Percentiles rank a stretch among this genome's conserved stretches.
Evolutionary conservation across 1,139 yeast species (phyloP).

Genomic region (Yamadazyma diospyri): DNA sequence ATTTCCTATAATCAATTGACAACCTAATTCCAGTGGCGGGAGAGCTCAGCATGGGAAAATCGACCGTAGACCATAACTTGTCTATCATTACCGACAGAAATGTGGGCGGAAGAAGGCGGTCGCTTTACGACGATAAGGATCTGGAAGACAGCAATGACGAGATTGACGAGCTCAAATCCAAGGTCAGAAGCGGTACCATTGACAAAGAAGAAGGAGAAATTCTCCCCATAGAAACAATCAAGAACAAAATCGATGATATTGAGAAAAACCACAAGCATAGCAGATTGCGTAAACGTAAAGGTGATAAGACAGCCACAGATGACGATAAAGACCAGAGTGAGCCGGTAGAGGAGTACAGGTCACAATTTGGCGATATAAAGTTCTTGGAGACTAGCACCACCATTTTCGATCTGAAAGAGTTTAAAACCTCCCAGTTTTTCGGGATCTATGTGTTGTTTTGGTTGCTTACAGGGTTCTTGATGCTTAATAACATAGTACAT

Average conservation of each 20-base stretch:
- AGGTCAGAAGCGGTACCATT: neutral
- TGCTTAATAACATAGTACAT: slow-evolving; percentile 47
- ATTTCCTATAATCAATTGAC: too few species aligned
- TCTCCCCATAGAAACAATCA: slow-evolving; percentile 11
- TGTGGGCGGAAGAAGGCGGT: slow-evolving; percentile 17
- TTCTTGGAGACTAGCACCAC: slow-evolving; percentile 40
- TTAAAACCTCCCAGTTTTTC: slow-evolving; percentile 45
- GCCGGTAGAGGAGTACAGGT: slow-evolving; percentile 10
- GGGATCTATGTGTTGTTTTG: slow-evolving; percentile 70
- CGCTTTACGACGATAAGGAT: slow-evolving; percentile 14
- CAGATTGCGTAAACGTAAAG: slow-evolving; percentile 10
- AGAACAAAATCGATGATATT: slow-evolving; percentile 10
- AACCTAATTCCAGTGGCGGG: too few species aligned
- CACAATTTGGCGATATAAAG: slow-evolving; percentile 40
- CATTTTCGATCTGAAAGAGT: slow-evolving; percentile 45
- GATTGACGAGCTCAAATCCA: neutral
- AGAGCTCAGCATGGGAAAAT: slow-evolving; percentile 11
- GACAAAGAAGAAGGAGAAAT: neutral
- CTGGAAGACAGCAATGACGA: slow-evolving; percentile 16
- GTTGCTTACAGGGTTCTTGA: slow-evolving; percentile 57
- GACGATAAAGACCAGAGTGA: neutral
- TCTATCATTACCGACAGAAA: slow-evolving; percentile 21
- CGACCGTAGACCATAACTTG: slow-evolving; percentile 20
- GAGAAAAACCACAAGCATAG: slow-evolving; percentile 8
- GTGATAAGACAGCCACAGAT: slow-evolving; percentile 1